A percentile compares a stretch with the other conserved stretches of the same genome.
Evolutionary conservation across 306 rosid species (phyloP).

Genomic region (Phaseolus lunatus): DNA sequence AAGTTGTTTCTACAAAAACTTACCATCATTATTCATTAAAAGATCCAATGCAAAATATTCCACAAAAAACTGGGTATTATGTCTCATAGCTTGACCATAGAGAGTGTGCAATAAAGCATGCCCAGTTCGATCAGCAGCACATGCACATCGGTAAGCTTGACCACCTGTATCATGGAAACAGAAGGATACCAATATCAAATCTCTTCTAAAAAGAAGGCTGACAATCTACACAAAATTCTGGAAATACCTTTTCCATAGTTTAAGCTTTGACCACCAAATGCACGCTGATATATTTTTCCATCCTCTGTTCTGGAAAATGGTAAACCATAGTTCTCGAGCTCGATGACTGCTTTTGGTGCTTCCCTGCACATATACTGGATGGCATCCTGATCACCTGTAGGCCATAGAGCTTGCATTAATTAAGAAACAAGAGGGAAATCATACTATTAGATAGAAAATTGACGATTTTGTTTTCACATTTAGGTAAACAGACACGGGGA

Average conservation of each 20-base stretch:
- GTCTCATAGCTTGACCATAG: conserved; percentile 93
- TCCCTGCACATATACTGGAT: conserved; percentile 94
- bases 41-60: conserved; percentile 93
- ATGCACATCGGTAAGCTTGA: conserved; percentile 95
- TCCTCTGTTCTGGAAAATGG: conserved; percentile 92
- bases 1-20: conserved; percentile 38
- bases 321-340: conserved; percentile 88
- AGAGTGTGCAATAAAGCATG: conserved; percentile 91
- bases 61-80: conserved; percentile 88
- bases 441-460: conserved; percentile 13
- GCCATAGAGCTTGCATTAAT: conserved; percentile 37
- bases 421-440: background rate
- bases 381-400: conserved; percentile 92
- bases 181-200: conserved; percentile 40
- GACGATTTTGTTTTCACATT: conserved; percentile 3
- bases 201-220: conserved; percentile 5
- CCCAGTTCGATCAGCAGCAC: conserved; percentile 96
- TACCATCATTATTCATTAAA: conserved; percentile 81
- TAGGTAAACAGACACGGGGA: conserved; percentile 32
- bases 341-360: conserved; percentile 94
- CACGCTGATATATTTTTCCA: conserved; percentile 92
- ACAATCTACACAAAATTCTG: conserved; percentile 20
- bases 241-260: conserved; percentile 80
- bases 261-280: conserved; percentile 96
- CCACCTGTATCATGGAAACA: conserved; percentile 68